Conservation (phyloP, 805 yeast genomes). For the Torulaspora delbrueckii region DNA sequence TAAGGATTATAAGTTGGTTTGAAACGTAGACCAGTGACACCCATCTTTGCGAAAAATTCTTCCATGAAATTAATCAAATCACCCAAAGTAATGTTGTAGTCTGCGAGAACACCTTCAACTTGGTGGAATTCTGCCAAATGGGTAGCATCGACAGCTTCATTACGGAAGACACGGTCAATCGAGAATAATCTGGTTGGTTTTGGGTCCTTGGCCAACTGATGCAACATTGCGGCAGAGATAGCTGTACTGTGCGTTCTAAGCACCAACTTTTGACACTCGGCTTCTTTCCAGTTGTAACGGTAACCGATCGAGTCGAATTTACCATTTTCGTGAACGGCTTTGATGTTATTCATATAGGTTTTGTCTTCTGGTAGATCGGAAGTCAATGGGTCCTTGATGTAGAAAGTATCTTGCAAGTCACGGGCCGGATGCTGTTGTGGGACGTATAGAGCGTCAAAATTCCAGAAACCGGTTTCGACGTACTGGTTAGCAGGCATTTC, state of each 20-base stretch:
- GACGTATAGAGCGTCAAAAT: constrained; percentile 90
- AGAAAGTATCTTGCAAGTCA: constrained; percentile 97
- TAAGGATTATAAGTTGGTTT: constrained; percentile 99
- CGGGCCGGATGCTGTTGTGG: constrained; percentile 99
- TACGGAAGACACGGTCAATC: constrained; percentile 97
- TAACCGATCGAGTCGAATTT: constrained; percentile 94
- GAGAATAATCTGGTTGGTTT: constrained; percentile 88
- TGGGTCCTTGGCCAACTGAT: constrained; percentile 81
- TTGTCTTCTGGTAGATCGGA: constrained; percentile 83
- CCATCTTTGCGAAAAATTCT: constrained; percentile 94
- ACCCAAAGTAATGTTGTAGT: constrained; percentile 89
- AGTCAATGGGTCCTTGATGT: constrained; percentile 82
- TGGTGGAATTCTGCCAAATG: constrained; percentile 99
- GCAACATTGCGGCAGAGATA: constrained; percentile 81
- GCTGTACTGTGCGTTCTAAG: constrained; percentile 98
- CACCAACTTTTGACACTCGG: constrained; percentile 85
- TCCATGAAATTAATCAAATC: constrained; percentile 98
- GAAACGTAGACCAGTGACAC: constrained; percentile 90
- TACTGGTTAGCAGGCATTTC: constrained; percentile 99
- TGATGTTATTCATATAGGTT: constrained; percentile 70
- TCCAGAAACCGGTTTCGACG: constrained; percentile 99
- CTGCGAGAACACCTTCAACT: constrained; percentile 98
- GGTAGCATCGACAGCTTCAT: constrained; percentile 99
- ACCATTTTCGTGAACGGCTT: constrained; percentile 82
- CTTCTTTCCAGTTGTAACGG: constrained; percentile 95